phyloP scores from a whole-genome alignment of 73 alveolate genomes.

The Tetrahymena malaccensis region DNA sequence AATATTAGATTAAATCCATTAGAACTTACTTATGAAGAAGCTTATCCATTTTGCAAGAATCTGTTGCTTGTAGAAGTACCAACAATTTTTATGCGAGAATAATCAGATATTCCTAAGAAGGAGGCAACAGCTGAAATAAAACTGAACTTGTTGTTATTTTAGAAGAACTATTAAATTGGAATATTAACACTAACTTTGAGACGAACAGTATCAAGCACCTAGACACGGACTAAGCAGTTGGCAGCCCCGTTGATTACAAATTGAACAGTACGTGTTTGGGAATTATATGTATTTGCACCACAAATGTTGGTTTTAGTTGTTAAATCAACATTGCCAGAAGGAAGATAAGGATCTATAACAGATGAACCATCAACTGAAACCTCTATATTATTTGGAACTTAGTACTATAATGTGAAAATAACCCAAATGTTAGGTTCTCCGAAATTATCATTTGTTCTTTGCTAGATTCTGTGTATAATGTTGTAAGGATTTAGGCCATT shows the following conservation, averaged over 20 bases:
- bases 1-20: neutral
- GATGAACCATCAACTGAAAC: neutral
- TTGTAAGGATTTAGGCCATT: conserved; percentile 20
- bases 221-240: neutral
- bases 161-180: neutral
- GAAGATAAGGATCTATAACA: neutral
- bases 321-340: neutral
- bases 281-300: conserved; percentile 31
- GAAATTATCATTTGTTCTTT: neutral
- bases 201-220: neutral
- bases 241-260: conserved; percentile 12
- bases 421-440: neutral
- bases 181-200: neutral
- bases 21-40: neutral
- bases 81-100: neutral
- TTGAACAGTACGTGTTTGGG: conserved; percentile 17
- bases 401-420: neutral
- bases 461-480: neutral
- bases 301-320: conserved; percentile 15
- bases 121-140: neutral
- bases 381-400: neutral
- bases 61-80: neutral
- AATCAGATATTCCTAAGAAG: neutral
- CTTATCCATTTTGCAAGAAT: neutral
- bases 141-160: neutral